Evolutionary conservation across 2,329 filamentous ascomycete species (phyloP).

Genomic region (Dothiorella sarmentorum): DNA sequence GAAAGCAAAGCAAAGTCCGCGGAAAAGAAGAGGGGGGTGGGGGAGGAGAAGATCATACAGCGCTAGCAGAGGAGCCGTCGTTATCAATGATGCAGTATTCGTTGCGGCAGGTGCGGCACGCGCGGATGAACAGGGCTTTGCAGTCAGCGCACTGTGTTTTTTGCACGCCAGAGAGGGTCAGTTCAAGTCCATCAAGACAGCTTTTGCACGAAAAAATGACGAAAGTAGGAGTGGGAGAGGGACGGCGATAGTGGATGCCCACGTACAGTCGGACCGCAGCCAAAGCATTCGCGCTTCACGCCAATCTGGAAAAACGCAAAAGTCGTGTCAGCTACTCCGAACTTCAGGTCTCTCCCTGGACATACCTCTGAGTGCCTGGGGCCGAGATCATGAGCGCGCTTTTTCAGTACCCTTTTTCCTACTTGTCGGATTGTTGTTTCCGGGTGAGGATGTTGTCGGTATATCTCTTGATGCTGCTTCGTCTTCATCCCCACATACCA

Average conservation of each 20-base stretch:
- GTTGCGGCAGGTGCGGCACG: slow-evolving; percentile 68
- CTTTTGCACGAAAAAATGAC: neutral
- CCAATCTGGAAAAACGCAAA: slow-evolving; percentile 37
- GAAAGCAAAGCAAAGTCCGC: too few relatives aligned
- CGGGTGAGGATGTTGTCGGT: neutral
- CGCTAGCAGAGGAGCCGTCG: slow-evolving; percentile 68
- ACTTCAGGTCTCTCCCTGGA: slow-evolving; percentile 22
- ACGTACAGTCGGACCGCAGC: slow-evolving; percentile 74
- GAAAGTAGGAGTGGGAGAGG: neutral
- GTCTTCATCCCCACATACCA: slow-evolving; percentile 57
- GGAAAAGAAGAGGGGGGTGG: too few relatives aligned
- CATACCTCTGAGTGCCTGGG: slow-evolving; percentile 38
- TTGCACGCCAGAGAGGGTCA: slow-evolving; percentile 8
- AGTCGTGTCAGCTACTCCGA: slow-evolving; percentile 31
- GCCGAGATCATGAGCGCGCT: slow-evolving; percentile 4
- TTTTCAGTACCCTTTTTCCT: slow-evolving; percentile 31
- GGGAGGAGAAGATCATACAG: slow-evolving; percentile 33
- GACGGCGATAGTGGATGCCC: neutral
- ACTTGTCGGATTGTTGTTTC: slow-evolving; percentile 22
- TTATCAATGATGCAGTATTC: slow-evolving; percentile 84
- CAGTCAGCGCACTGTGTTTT: slow-evolving; percentile 66
- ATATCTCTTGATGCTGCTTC: neutral
- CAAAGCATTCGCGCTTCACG: slow-evolving; percentile 73
- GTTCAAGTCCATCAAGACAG: neutral
- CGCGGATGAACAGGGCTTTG: slow-evolving; percentile 66